A percentile compares a stretch with the other conserved stretches of the same genome.
These are phyloP conservation scores for Silene uniflora DNA, from an alignment of 148 eudicot species.

Conservation along the genomic window DNA sequence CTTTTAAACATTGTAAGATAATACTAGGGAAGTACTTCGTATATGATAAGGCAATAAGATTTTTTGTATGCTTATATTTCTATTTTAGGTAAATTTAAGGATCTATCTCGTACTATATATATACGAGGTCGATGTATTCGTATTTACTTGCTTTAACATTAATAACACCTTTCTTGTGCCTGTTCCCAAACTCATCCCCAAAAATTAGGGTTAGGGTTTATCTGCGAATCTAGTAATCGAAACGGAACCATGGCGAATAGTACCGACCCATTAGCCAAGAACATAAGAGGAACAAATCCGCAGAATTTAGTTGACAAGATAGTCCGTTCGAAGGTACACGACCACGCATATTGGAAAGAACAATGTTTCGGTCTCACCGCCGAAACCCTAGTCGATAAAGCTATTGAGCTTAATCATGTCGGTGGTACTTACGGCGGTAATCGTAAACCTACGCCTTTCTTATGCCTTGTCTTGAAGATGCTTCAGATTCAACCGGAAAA, in stretches of 20 bases:
- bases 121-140: no score
- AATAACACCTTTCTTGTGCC: no score
- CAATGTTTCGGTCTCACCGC: slow-evolving; percentile 97
- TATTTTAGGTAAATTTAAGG: no score
- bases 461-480: slow-evolving; percentile 93
- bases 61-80: no score
- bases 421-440: slow-evolving; percentile 90
- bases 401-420: slow-evolving; percentile 93
- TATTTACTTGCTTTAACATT: no score
- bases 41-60: no score
- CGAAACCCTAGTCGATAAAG: slow-evolving; percentile 96
- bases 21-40: no score
- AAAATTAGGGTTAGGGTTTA: slow-evolving; percentile 27
- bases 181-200: no score
- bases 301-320: slow-evolving; percentile 93
- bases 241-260: slow-evolving; percentile 78
- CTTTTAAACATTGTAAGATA: no score
- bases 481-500: slow-evolving; percentile 96
- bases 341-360: slow-evolving; percentile 87
- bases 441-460: slow-evolving; percentile 85
- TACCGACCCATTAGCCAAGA: slow-evolving; percentile 83
- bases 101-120: no score
- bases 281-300: slow-evolving; percentile 89
- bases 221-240: background rate
- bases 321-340: slow-evolving; percentile 69